These are phyloP conservation scores for Dalechampia spathulata DNA, from an alignment of 441 rosid species.

Conservation along the genomic window DNA sequence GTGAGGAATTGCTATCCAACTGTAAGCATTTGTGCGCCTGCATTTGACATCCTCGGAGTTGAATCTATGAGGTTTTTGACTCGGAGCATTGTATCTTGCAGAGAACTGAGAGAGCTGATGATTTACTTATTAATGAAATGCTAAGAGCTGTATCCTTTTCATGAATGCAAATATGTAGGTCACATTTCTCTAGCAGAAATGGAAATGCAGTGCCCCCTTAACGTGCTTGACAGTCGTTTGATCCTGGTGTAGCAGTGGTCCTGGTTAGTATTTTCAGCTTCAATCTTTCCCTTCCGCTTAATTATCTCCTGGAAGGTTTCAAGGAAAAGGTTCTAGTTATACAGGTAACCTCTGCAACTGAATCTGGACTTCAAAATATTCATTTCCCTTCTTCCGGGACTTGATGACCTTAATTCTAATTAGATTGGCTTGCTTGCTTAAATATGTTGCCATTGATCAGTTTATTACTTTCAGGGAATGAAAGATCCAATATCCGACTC, in stretches of 20 bases:
- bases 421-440: not conserved
- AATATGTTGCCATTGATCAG: not conserved
- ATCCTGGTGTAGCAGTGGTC: constrained; percentile 74
- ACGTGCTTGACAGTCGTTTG: constrained; percentile 49
- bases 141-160: constrained; percentile 81
- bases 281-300: constrained; percentile 76
- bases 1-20: constrained; percentile 73
- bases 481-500: constrained; percentile 74
- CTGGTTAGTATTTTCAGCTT: constrained; percentile 78
- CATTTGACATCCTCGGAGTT: constrained; percentile 4
- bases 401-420: constrained; percentile 1
- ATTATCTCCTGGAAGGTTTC: constrained; percentile 56
- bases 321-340: constrained; percentile 51
- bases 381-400: not conserved
- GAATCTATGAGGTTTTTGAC: constrained; percentile 3
- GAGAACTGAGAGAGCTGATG: constrained; percentile 72
- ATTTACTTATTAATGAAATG: constrained; percentile 73
- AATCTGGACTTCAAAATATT: not conserved
- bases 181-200: not conserved
- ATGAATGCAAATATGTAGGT: not conserved
- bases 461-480: constrained; percentile 49
- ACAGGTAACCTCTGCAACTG: constrained; percentile 40
- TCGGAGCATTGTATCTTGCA: constrained; percentile 26
- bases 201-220: constrained; percentile 31
- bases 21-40: constrained; percentile 31